Conservation (phyloP, 1,284 basidiomycete genomes). For the Cutaneotrichosporon cyanovorans region DNA sequence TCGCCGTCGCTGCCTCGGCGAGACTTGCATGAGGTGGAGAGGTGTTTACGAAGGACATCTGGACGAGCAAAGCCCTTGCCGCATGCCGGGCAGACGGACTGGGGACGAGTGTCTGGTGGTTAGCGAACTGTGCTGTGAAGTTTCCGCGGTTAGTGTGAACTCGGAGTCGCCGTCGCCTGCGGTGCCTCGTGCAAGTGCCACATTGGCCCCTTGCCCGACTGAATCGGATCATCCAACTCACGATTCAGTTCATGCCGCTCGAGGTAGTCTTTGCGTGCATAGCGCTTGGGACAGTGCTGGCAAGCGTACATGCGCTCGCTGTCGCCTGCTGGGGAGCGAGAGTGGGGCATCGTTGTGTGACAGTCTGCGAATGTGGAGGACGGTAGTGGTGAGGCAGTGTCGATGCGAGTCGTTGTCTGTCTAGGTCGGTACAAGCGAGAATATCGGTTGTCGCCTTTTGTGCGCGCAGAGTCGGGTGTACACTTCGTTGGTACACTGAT, state of each 20-base stretch:
- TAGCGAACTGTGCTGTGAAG: not conserved
- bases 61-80: slow-evolving; percentile 20
- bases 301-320: slow-evolving; percentile 16
- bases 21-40: slow-evolving; percentile 18
- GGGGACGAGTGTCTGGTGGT: slow-evolving; percentile 13
- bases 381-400: not conserved
- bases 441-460: too few relatives aligned
- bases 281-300: slow-evolving; percentile 16
- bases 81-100: slow-evolving; percentile 17
- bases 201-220: not conserved
- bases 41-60: slow-evolving; percentile 21
- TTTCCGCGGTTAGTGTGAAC: too few relatives aligned
- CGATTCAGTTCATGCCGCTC: slow-evolving; percentile 21
- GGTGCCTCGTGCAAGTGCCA: not conserved
- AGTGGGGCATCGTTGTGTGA: slow-evolving; percentile 4
- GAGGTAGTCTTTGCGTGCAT: slow-evolving; percentile 19
- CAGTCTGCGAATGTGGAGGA: not conserved
- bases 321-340: slow-evolving; percentile 7
- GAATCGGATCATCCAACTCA: too few relatives aligned
- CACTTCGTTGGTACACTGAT: too few relatives aligned
- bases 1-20: slow-evolving; percentile 17
- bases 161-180: too few relatives aligned
- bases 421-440: too few relatives aligned
- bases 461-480: too few relatives aligned
- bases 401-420: too few relatives aligned